phyloP scores from a whole-genome alignment of 768 basidiomycete species.

The Phylloporus rhodoxanthus region DNA sequence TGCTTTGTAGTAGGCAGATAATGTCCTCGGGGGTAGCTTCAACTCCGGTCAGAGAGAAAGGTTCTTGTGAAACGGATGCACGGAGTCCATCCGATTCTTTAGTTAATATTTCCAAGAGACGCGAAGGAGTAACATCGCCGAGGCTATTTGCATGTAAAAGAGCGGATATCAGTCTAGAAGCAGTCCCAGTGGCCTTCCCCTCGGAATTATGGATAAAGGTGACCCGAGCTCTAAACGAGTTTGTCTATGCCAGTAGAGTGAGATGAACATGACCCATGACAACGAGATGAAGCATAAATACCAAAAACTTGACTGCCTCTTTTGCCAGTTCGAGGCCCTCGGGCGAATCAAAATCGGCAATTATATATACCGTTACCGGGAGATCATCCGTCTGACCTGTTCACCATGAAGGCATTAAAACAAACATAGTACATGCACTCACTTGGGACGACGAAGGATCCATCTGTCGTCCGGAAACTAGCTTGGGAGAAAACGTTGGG shows the following conservation, averaged over 20 bases:
- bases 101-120: slow-evolving; percentile 13
- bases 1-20: slow-evolving; percentile 37
- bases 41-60: slow-evolving; percentile 28
- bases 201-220: slow-evolving; percentile 73
- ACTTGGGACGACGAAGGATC: slow-evolving; percentile 64
- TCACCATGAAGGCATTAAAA: slow-evolving; percentile 5
- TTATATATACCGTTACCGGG: slow-evolving; percentile 52
- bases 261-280: not conserved
- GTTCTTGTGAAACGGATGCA: slow-evolving; percentile 31
- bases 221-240: slow-evolving; percentile 49
- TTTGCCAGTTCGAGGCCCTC: slow-evolving; percentile 54
- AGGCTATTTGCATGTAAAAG: slow-evolving; percentile 41
- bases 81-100: slow-evolving; percentile 6
- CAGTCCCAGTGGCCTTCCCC: slow-evolving; percentile 6
- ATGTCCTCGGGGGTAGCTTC: slow-evolving; percentile 26
- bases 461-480: slow-evolving; percentile 37
- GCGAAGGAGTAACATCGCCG: slow-evolving; percentile 19
- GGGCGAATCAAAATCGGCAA: slow-evolving; percentile 71
- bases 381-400: slow-evolving; percentile 15
- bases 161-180: slow-evolving; percentile 46
- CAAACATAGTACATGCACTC: slow-evolving; percentile 14
- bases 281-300: slow-evolving; percentile 29
- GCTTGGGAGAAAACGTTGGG: slow-evolving; percentile 29
- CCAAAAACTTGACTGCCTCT: slow-evolving; percentile 62
- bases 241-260: slow-evolving; percentile 30